phyloP scores from a whole-genome alignment of 441 rosid genomes.

The Bruguiera hainesii region DNA sequence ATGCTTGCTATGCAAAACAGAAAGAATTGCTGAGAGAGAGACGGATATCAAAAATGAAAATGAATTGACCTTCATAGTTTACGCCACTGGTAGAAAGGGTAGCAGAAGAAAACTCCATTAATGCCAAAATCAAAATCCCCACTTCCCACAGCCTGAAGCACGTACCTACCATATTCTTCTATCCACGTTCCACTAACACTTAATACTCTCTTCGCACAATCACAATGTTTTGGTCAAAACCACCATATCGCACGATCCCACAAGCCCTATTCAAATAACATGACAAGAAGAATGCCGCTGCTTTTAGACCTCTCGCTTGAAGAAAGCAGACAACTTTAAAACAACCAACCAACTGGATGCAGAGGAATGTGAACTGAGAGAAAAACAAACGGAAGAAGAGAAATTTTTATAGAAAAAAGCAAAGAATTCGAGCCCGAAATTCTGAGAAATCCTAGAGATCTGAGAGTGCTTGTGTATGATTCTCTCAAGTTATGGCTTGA shows the following conservation, averaged over 20 bases:
- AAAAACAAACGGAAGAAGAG: conserved; percentile 20
- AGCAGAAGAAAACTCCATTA: conserved; percentile 55
- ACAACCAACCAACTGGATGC: conserved; percentile 23
- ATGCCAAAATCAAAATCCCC: conserved; percentile 54
- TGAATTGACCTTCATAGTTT: conserved; percentile 79
- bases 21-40: conserved; percentile 9
- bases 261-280: conserved; percentile 26
- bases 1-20: neutral
- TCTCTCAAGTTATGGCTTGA: conserved; percentile 26
- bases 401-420: conserved; percentile 55
- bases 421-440: conserved; percentile 37
- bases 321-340: conserved; percentile 1
- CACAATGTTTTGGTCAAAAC: conserved; percentile 19
- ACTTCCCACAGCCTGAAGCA: conserved; percentile 44
- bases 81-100: conserved; percentile 90
- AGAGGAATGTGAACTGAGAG: conserved; percentile 28
- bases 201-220: conserved; percentile 22
- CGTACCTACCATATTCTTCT: conserved; percentile 35
- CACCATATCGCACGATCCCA: conserved; percentile 30
- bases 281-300: conserved; percentile 15
- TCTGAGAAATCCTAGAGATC: conserved; percentile 84
- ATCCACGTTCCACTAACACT: conserved; percentile 26
- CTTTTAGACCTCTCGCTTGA: conserved; percentile 10
- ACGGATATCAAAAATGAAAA: neutral
- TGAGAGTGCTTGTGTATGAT: conserved; percentile 36